Conservation (phyloP, 2,329 filamentous ascomycete species). For the Phaeophleospora eucalypticola region DNA sequence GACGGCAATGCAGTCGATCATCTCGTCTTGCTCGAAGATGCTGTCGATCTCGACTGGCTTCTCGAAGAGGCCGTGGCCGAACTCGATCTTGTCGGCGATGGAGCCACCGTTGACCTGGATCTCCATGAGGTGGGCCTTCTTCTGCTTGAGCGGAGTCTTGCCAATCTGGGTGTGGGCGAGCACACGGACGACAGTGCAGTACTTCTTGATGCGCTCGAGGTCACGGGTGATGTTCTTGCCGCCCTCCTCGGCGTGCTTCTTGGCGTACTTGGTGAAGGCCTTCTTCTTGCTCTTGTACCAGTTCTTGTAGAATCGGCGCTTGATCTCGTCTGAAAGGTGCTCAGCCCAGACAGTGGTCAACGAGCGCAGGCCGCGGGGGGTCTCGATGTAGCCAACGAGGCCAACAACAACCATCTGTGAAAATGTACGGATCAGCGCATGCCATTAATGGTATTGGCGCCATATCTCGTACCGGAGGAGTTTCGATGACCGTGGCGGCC, state of each 20-base stretch:
- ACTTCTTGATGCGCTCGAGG: conserved; percentile 99
- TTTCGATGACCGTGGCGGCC: conserved; percentile 83
- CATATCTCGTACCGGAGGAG: conserved; percentile 68
- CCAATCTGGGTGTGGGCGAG: conserved; percentile 99
- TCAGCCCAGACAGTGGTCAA: conserved; percentile 99
- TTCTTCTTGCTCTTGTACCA: conserved; percentile 99
- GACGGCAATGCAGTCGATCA: conserved; percentile 98
- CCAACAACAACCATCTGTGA: conserved; percentile 97
- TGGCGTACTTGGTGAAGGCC: conserved; percentile 99
- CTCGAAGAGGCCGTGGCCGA: conserved; percentile 95
- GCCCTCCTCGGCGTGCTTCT: conserved; percentile 96
- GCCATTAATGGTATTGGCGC: conserved; percentile 64
- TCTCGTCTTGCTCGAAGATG: conserved; percentile 99
- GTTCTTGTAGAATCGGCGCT: conserved; percentile 99
- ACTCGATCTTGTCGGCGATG: conserved; percentile 93
- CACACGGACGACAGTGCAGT: conserved; percentile 98
- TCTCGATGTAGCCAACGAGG: conserved; percentile 99
- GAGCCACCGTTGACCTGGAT: conserved; percentile 99
- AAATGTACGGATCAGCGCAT: conserved; percentile 37
- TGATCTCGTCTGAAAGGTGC: conserved; percentile 97
- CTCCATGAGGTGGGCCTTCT: conserved; percentile 99
- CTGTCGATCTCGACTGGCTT: conserved; percentile 90
- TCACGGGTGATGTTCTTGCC: conserved; percentile 90
- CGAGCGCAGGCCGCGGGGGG: conserved; percentile 96
- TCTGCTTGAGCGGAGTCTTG: conserved; percentile 99